Conservation (phyloP, 306 rosid species). For the Cyamopsis tetragonoloba region DNA sequence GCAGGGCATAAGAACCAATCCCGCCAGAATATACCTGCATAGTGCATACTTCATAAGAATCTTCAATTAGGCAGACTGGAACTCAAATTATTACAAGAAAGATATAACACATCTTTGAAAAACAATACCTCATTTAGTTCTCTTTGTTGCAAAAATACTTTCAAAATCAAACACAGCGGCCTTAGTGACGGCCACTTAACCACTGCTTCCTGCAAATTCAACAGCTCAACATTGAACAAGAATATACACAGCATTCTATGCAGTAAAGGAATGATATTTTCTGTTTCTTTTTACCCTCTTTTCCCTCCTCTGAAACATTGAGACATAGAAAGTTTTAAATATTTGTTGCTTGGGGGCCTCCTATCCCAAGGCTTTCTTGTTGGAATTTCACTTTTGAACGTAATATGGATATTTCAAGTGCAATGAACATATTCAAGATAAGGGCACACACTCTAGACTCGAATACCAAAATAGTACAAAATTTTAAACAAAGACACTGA, state of each 20-base stretch:
- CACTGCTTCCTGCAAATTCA: slow-evolving; percentile 65
- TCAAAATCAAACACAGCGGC: slow-evolving; percentile 84
- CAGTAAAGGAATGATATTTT: neutral
- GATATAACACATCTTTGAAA: neutral
- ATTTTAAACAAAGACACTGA: neutral
- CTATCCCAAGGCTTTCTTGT: neutral
- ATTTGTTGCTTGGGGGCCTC: neutral
- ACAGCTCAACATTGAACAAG: slow-evolving; percentile 13
- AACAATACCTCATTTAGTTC: slow-evolving; percentile 83
- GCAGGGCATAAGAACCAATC: slow-evolving; percentile 92
- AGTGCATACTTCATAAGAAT: slow-evolving; percentile 47
- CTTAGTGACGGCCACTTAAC: slow-evolving; percentile 75
- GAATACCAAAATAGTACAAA: neutral
- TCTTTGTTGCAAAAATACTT: slow-evolving; percentile 92
- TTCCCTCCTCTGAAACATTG: neutral
- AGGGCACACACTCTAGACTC: neutral
- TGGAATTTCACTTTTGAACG: slow-evolving; percentile 7
- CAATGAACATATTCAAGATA: neutral
- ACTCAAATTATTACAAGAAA: neutral
- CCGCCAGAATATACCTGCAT: slow-evolving; percentile 96
- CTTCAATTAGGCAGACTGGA: slow-evolving; percentile 29
- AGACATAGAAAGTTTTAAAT: neutral
- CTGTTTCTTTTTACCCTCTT: neutral
- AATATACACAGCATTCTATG: slow-evolving; percentile 1
- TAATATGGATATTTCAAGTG: neutral